phyloP scores from a whole-genome alignment of 805 yeast species.

The Teunomyces panamensis region DNA sequence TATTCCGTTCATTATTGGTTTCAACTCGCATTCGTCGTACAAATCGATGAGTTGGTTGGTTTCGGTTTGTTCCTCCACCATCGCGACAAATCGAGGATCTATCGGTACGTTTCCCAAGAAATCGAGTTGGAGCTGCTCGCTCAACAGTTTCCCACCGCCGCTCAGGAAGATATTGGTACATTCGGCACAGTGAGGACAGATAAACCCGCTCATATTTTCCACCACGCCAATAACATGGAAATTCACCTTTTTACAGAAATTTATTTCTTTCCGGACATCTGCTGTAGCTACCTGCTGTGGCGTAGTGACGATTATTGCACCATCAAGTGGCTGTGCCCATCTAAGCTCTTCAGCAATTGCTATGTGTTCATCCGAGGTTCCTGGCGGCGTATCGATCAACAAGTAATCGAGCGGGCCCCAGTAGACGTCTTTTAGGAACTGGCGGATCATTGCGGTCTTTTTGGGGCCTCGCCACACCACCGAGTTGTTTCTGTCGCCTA shows the following conservation, averaged over 20 bases:
- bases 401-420: constrained; percentile 85
- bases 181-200: constrained; percentile 91
- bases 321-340: constrained; percentile 67
- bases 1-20: constrained; percentile 35
- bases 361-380: constrained; percentile 97
- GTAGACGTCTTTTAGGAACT: constrained; percentile 82
- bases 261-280: constrained; percentile 91
- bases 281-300: constrained; percentile 93
- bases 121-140: constrained; percentile 58
- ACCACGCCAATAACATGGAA: constrained; percentile 79
- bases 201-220: constrained; percentile 96
- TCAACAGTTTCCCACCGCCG: constrained; percentile 83
- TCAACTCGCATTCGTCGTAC: constrained; percentile 33
- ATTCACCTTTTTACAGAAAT: constrained; percentile 84
- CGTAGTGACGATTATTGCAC: constrained; percentile 93
- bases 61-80: constrained; percentile 66
- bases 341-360: constrained; percentile 90
- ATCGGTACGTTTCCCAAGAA: constrained; percentile 89
- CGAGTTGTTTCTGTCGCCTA: constrained; percentile 80
- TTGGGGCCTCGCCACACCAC: constrained; percentile 99
- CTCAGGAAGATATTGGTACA: constrained; percentile 88
- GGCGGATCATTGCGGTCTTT: constrained; percentile 96
- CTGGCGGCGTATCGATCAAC: constrained; percentile 96
- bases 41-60: constrained; percentile 28
- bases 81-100: constrained; percentile 85